Evolutionary conservation across 176 grass and related monocot genomes (phyloP).

Genomic region (maize (Zea mays)): Zm-B73-REFERENCE-NAM-5.0 NC_050104.1:146477001-146477500

Average conservation of each 20-base stretch:
- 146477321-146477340: background rate
- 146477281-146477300: background rate
- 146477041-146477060: no score
- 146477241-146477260: constrained; percentile 1
- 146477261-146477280: background rate
- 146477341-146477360: background rate
- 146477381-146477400: background rate
- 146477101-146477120: no score
- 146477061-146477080: no score
- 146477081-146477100: no score
- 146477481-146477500: background rate
- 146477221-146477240: background rate
- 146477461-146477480: constrained; percentile 1
- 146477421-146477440: background rate
- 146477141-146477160: background rate
- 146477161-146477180: background rate
- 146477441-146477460: constrained; percentile 1
- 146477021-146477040: no score
- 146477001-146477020: no score
- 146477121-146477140: no score
- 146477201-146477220: background rate
- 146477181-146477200: background rate
- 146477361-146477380: background rate
- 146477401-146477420: background rate
- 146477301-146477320: background rate